These are phyloP conservation scores for Aaosphaeria pasadenensis DNA, from an alignment of 2,329 filamentous ascomycete genomes.

Conservation along the genomic window DNA sequence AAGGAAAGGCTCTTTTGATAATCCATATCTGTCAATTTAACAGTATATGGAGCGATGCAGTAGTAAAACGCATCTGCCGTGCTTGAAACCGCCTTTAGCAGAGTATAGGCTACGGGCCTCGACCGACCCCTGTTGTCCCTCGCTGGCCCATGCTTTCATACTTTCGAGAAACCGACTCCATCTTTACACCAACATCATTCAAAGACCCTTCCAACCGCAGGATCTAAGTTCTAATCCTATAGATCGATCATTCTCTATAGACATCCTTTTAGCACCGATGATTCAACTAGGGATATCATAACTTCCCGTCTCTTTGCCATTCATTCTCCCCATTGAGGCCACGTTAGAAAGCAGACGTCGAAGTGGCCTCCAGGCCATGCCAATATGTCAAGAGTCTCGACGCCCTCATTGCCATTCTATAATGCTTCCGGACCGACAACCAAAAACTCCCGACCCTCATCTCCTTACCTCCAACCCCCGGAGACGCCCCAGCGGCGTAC, in stretches of 20 bases:
- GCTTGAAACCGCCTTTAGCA: too few species aligned
- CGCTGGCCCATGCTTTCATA: background rate
- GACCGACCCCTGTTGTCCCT: background rate
- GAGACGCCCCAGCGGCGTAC: slow-evolving; percentile 23
- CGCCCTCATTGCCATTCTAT: slow-evolving; percentile 57
- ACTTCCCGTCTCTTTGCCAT: slow-evolving; percentile 1
- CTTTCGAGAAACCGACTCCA: background rate
- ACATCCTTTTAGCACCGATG: too few species aligned
- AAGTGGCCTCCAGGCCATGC: slow-evolving; percentile 43
- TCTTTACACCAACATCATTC: background rate
- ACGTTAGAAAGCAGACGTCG: slow-evolving; percentile 29
- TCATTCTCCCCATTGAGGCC: slow-evolving; percentile 16
- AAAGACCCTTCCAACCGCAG: background rate
- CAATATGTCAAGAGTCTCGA: slow-evolving; percentile 62
- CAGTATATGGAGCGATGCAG: too few species aligned
- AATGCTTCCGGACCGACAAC: slow-evolving; percentile 41
- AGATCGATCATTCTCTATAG: too few species aligned
- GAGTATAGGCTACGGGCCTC: background rate
- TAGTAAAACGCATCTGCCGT: background rate
- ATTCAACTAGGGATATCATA: background rate
- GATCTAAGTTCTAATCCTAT: too few species aligned
- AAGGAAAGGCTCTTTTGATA: too few species aligned
- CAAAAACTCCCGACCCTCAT: slow-evolving; percentile 22
- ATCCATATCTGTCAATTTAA: too few species aligned
- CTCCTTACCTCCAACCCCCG: slow-evolving; percentile 29